These are phyloP conservation scores for Hura crepitans DNA, from an alignment of 441 rosid genomes.

Conservation along the genomic window DNA sequence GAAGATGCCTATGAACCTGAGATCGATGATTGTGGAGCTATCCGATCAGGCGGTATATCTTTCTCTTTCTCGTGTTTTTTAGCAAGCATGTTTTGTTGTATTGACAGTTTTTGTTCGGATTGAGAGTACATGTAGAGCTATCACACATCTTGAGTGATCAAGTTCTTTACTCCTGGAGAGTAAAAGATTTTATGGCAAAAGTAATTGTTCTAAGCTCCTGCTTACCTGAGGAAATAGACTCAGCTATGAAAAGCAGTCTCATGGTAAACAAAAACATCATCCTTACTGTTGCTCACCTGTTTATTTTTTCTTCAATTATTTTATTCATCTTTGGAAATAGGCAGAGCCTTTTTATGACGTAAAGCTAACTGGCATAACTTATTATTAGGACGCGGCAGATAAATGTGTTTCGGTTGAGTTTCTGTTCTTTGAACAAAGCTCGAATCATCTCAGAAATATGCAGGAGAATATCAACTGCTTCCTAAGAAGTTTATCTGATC, in stretches of 20 bases:
- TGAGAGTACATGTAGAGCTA: constrained; percentile 46
- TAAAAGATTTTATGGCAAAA: constrained; percentile 64
- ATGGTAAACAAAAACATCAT: constrained; percentile 40
- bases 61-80: neutral
- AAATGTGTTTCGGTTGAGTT: constrained; percentile 74
- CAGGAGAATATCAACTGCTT: constrained; percentile 51
- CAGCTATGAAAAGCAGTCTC: constrained; percentile 43
- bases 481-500: constrained; percentile 55
- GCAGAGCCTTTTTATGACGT: constrained; percentile 1
- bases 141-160: constrained; percentile 58
- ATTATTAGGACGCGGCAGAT: constrained; percentile 70
- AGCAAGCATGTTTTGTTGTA: neutral
- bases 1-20: constrained; percentile 56
- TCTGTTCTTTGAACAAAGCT: constrained; percentile 53
- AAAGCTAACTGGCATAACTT: constrained; percentile 13
- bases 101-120: constrained; percentile 11
- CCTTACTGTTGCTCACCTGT: neutral
- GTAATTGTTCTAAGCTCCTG: constrained; percentile 61
- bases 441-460: constrained; percentile 44
- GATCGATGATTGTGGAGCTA: constrained; percentile 46
- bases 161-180: constrained; percentile 69
- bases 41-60: constrained; percentile 38
- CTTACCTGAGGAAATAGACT: constrained; percentile 46
- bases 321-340: neutral
- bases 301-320: neutral